Evolutionary conservation across 2,329 filamentous ascomycete genomes (phyloP).

Genomic region (Sclerotinia borealis): DNA sequence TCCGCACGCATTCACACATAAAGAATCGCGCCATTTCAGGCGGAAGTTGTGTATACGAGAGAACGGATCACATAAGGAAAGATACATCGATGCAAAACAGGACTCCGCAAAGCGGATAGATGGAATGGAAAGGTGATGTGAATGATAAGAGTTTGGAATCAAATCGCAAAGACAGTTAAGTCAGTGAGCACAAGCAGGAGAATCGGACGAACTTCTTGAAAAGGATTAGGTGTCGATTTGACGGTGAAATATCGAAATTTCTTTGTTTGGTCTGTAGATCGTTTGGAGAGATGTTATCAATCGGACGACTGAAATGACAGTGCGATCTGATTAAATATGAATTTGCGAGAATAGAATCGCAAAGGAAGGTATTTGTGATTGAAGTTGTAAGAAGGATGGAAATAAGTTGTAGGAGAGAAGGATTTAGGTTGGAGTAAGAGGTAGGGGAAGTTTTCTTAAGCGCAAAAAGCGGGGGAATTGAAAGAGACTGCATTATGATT

Average conservation of each 20-base stretch:
- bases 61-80: slow-evolving; percentile 32
- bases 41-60: slow-evolving; percentile 29
- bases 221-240: slow-evolving; percentile 16
- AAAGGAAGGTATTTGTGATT: not conserved
- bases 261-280: slow-evolving; percentile 2
- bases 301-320: slow-evolving; percentile 32
- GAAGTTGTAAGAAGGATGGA: not conserved
- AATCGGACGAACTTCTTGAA: slow-evolving; percentile 34
- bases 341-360: not conserved
- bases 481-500: slow-evolving; percentile 2
- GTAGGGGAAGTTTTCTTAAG: slow-evolving; percentile 14
- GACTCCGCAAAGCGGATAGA: slow-evolving; percentile 29
- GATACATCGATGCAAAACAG: slow-evolving; percentile 35
- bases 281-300: slow-evolving; percentile 13
- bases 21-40: slow-evolving; percentile 27
- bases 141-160: slow-evolving; percentile 11
- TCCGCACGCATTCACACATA: slow-evolving; percentile 33
- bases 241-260: slow-evolving; percentile 1
- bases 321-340: slow-evolving; percentile 16
- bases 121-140: slow-evolving; percentile 28
- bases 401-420: not conserved
- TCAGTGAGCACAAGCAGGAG: slow-evolving; percentile 33
- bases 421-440: slow-evolving; percentile 2
- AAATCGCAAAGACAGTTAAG: slow-evolving; percentile 22
- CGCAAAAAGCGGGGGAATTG: slow-evolving; percentile 10